Base-by-base conservation (phyloP, 202 grass and related monocot species). In the Carex arenaria region DNA sequence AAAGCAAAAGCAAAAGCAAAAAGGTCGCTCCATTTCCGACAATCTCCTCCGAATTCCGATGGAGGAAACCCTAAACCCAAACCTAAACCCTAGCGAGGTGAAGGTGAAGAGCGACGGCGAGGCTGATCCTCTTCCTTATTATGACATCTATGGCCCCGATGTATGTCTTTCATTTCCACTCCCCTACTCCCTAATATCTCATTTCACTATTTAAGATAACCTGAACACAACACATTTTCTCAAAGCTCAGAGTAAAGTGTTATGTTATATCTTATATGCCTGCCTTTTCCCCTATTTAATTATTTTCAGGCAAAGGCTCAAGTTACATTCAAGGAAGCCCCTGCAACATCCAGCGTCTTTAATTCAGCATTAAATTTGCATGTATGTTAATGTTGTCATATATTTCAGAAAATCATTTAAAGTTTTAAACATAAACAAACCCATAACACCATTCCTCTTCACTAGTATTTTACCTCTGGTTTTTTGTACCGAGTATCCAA, bases 231-330 rank as follows among this genome's bases (percentile, higher is more conserved):
- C 8, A 11, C 17, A 26, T 87, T 49, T 40, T 15, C 12, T 56
- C 3, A 20, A 40, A 69, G 10, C 62, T 64, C 3, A 0, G 30
- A 64, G 14, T 36, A 67, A n/a, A 3, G 31, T 18, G 31, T 68
- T 26, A 26, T 18, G 31, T 68, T 26, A 26, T 26, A 26, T 26
- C 26, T 26, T 3, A 15, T 67, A 23, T 63, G 61, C 15, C 42
- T 63, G 61, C 15, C 42, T 65, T 81, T 85, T 43, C 26, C 71
- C 70, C 65, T 22, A 61, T 59, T 59, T 69, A 20, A 22, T 78
- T 83, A 15, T 82, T 38, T 90, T 32, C 77, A 98, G 93, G 96
- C 87, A 14, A 95, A 88, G 70, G 91, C 96, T 83, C 91, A 90
- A 78, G 85, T 93, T 84, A 49, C 84, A 83, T 98, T 89, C 68